Base-by-base conservation (phyloP, 352 stramenopile species). In the Pythium vanterpoolii region DNA sequence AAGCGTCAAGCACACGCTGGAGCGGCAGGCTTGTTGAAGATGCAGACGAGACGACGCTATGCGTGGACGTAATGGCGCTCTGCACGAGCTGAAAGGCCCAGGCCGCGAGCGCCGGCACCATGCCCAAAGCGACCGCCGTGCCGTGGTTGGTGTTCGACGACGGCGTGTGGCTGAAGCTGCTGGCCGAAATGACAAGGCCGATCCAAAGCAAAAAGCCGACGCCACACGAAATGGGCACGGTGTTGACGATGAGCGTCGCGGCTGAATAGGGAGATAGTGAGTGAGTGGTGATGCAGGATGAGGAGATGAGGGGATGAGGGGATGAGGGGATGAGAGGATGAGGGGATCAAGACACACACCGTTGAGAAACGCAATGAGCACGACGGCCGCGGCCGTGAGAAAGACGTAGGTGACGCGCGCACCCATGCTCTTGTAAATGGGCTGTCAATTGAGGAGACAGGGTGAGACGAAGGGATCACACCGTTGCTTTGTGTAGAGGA, bases 161-260 rank as follows among this genome's bases (percentile, higher is more conserved):
- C 27, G 66, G 62, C 23, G 69, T 74, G 30, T 55, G 66, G 24
- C 66, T 72, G 58, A 81, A 81, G 47, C 69, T 76, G 52, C 63
- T 72, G 23, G 72, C 68, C 9, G 69, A 70, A 58, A 77, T 71
- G 26, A 77, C 72, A 27, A 81, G 68, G 18, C 72, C 72, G 42
- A 81, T 81, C 72, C 72, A 81, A n/a, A 81, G 60, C 34, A 81
- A 44, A 34, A 81, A 74, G 14, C 72, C 72, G 1, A 77, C 72
- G 16, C 72, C 72, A 54, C 66, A 76, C 11, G 71, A 68, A 19
- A 77, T 66, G 0, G 72, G 72, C 4, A 81, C 62, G 2, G 66
- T 66, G 27, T 67, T 69, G 47, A 74, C 66, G 19, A 77, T 73
- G n/a, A 68, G 39, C 3, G 69, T 62, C 51, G 61, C 50, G 0